These are phyloP conservation scores for Marasmius fiardii DNA, from an alignment of 1,284 basidiomycete genomes.

Conservation along the genomic window DNA sequence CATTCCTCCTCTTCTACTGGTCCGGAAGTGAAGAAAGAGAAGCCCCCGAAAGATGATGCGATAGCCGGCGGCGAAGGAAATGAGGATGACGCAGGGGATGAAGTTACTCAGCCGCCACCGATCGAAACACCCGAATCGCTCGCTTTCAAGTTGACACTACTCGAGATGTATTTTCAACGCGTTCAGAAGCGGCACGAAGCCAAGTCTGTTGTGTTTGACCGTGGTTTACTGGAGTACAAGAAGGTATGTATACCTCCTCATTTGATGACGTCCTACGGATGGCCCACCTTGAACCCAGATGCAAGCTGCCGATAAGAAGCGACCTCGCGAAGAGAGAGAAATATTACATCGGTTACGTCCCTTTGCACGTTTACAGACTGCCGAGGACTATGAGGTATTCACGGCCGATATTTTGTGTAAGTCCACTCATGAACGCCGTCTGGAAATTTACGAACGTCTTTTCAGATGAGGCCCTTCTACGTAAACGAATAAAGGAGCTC, in stretches of 20 bases:
- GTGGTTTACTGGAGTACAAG: constrained; percentile 91
- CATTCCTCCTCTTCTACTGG: constrained; percentile 8
- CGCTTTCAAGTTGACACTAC: constrained; percentile 85
- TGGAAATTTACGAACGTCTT: not conserved
- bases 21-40: constrained; percentile 24
- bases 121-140: constrained; percentile 87
- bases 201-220: constrained; percentile 92
- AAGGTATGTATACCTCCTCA: constrained; percentile 52
- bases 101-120: constrained; percentile 67
- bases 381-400: constrained; percentile 89
- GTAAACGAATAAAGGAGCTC: constrained; percentile 84
- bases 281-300: constrained; percentile 47
- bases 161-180: constrained; percentile 92
- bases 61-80: constrained; percentile 34
- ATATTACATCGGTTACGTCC: constrained; percentile 87
- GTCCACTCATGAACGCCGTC: constrained; percentile 20
- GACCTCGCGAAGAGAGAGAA: constrained; percentile 90
- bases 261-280: not conserved
- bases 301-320: constrained; percentile 87
- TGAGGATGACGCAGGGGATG: constrained; percentile 48
- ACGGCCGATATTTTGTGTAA: constrained; percentile 87
- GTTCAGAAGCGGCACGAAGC: constrained; percentile 86
- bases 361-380: constrained; percentile 90
- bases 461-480: constrained; percentile 80
- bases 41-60: constrained; percentile 45